Evolutionary conservation across 2,329 filamentous ascomycete species (phyloP).

Genomic region (Colletotrichum chrysophilum): DNA sequence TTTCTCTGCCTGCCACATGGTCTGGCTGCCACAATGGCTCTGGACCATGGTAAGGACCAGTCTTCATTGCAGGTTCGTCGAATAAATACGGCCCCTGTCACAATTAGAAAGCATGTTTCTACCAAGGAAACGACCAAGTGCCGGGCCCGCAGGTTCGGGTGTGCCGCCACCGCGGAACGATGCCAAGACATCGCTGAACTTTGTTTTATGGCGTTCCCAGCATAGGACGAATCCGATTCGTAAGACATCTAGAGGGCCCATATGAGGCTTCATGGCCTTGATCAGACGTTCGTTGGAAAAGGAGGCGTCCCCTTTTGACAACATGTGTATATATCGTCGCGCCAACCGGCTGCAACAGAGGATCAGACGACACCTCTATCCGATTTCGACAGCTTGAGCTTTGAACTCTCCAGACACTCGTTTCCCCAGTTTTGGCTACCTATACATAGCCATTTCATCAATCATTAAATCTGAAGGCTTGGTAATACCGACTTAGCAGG

Average conservation of each 20-base stretch:
- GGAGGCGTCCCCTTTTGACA: not conserved
- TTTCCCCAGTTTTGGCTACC: not conserved
- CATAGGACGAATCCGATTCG: not conserved
- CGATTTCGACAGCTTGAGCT: not conserved
- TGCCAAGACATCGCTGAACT: not conserved
- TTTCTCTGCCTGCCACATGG: no score
- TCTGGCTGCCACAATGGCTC: not conserved
- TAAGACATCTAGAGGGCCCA: not conserved
- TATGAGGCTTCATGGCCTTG: not conserved
- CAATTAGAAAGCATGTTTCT: not conserved
- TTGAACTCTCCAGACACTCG: not conserved
- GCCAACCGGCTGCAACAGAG: fast-evolving
- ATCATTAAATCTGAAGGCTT: fast-evolving
- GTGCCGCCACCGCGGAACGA: not conserved
- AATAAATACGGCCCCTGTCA: not conserved
- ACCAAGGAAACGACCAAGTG: not conserved
- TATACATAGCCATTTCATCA: not conserved
- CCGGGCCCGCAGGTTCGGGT: not conserved
- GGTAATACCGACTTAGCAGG: not conserved
- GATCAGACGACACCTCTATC: not conserved
- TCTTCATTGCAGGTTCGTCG: not conserved
- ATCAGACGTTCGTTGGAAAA: not conserved
- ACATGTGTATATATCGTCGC: not conserved
- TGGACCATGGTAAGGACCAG: not conserved
- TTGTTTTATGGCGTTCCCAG: not conserved